These are phyloP conservation scores for Aphanocladium album DNA, from an alignment of 2,329 filamentous ascomycete species.

Conservation along the genomic window DNA sequence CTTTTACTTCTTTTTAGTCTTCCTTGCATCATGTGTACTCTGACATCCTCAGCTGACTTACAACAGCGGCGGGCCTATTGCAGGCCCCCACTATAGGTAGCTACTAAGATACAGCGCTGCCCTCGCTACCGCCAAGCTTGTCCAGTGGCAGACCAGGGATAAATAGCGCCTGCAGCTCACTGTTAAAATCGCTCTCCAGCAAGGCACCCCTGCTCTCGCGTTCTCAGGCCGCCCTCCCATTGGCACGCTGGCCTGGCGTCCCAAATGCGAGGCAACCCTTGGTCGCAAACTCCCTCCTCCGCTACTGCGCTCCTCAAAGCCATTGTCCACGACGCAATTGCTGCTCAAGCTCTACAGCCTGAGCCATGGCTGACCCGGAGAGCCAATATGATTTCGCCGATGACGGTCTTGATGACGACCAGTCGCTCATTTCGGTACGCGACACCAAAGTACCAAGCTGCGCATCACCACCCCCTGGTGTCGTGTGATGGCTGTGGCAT, in stretches of 20 bases:
- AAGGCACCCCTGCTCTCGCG: neutral
- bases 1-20: no score
- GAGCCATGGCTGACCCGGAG: slow-evolving; percentile 38
- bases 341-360: slow-evolving; percentile 7
- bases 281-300: slow-evolving; percentile 5
- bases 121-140: neutral
- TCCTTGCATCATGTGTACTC: no score
- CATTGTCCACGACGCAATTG: slow-evolving; percentile 8
- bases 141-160: neutral
- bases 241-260: neutral
- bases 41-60: no score
- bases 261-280: neutral
- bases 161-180: neutral
- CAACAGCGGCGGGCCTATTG: no score
- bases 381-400: slow-evolving; percentile 42
- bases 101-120: neutral
- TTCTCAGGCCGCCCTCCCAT: neutral
- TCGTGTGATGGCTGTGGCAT: slow-evolving; percentile 25
- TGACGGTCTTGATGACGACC: slow-evolving; percentile 41
- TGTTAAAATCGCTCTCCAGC: neutral
- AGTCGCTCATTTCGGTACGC: slow-evolving; percentile 41
- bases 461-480: slow-evolving; percentile 15
- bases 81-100: no score
- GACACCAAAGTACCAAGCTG: neutral
- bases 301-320: neutral